These are phyloP conservation scores for Alternaria metachromatica DNA, from an alignment of 2,329 filamentous ascomycete genomes.

Conservation along the genomic window DNA sequence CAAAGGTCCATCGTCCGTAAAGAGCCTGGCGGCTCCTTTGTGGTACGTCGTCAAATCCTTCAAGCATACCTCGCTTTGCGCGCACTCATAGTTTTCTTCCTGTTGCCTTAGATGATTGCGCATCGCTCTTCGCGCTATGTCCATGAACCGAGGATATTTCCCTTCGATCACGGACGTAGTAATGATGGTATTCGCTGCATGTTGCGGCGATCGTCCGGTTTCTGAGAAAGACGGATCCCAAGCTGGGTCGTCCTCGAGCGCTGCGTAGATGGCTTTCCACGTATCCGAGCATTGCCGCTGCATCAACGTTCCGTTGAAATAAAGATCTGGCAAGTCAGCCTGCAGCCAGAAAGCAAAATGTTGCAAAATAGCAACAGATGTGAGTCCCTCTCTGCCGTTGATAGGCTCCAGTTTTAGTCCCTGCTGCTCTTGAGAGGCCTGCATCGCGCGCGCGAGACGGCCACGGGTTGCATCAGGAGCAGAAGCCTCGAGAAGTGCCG, in stretches of 20 bases:
- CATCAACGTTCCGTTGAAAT: slow-evolving; percentile 3
- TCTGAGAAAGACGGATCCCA: not conserved
- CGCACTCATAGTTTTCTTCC: not conserved
- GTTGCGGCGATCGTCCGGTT: not conserved
- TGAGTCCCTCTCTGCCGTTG: not conserved
- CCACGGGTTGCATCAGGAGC: not conserved
- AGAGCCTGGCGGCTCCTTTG: not conserved
- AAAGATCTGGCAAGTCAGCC: slow-evolving; percentile 8
- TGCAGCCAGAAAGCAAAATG: slow-evolving; percentile 8
- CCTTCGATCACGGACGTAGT: not conserved
- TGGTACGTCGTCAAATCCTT: not conserved
- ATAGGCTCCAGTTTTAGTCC: not conserved
- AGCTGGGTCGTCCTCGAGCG: not conserved
- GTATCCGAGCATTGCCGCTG: not conserved
- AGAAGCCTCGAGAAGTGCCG: not conserved
- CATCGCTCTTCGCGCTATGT: not conserved
- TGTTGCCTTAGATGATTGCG: not conserved
- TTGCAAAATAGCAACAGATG: slow-evolving; percentile 1
- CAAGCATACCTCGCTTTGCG: not conserved
- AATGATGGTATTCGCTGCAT: not conserved
- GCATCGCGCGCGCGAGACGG: not conserved
- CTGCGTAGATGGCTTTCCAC: not conserved
- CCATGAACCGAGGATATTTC: not conserved
- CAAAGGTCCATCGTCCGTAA: not conserved
- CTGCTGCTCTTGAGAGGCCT: not conserved